Conservation (phyloP, 2,329 filamentous ascomycete species). For the Aspergillus novoparasiticus region DNA sequence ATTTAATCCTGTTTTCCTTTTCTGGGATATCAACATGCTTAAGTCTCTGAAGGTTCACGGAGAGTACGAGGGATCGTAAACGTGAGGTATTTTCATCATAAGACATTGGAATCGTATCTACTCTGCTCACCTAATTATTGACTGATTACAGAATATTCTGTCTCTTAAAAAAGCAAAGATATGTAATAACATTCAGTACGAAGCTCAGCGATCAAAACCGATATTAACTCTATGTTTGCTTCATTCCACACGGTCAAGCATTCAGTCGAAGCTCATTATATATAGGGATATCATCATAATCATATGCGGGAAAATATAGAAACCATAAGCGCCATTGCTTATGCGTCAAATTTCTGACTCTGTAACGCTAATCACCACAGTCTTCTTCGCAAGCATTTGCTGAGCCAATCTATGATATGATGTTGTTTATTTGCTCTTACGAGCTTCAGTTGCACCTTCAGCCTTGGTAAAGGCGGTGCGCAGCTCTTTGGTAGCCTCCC, state of each 20-base stretch:
- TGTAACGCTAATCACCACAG: background rate
- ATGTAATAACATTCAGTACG: background rate
- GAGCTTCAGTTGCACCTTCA: slow-evolving; percentile 21
- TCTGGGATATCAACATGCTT: background rate
- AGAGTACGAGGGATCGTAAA: background rate
- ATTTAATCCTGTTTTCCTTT: background rate
- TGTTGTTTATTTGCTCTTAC: slow-evolving; percentile 23
- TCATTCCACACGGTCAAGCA: background rate
- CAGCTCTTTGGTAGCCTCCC: slow-evolving; percentile 53
- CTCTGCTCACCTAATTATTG: too few relatives aligned
- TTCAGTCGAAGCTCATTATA: background rate
- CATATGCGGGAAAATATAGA: background rate
- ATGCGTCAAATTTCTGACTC: too few relatives aligned
- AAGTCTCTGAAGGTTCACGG: background rate
- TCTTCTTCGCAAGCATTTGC: background rate
- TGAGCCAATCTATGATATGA: background rate
- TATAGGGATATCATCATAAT: background rate
- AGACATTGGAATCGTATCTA: background rate
- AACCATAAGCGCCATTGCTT: background rate
- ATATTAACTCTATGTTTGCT: background rate
- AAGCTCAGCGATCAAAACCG: background rate
- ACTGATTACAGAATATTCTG: too few relatives aligned
- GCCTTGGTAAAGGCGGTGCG: slow-evolving; percentile 37
- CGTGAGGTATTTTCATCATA: background rate
- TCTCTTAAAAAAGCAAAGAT: too few relatives aligned